These are phyloP conservation scores for Psidium guajava DNA, from an alignment of 345 rosid species.

Conservation along the genomic window DNA sequence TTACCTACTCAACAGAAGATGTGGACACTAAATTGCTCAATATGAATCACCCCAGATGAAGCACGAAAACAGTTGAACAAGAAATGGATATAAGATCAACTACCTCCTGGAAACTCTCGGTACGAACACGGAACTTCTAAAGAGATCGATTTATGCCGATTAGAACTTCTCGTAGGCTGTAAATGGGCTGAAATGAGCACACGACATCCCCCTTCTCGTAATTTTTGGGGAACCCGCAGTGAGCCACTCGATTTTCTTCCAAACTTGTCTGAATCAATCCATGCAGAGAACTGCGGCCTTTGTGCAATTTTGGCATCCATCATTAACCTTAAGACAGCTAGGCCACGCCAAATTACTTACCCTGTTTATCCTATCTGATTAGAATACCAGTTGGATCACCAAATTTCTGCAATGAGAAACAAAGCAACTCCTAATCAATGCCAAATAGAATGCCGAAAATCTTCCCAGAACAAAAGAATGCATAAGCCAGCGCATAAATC, in stretches of 20 bases:
- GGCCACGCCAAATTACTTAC: background rate
- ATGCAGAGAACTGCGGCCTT: conserved; percentile 30
- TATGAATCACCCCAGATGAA: background rate
- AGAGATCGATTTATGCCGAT: conserved; percentile 10
- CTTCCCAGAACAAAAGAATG: background rate
- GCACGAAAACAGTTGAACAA: background rate
- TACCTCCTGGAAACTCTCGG: conserved; percentile 40
- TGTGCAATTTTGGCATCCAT: conserved; percentile 55
- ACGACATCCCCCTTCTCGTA: conserved; percentile 17
- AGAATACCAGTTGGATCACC: background rate
- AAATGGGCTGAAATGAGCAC: conserved; percentile 30
- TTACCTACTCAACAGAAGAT: background rate
- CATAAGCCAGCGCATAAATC: background rate
- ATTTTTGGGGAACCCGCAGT: conserved; percentile 17
- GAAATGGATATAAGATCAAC: background rate
- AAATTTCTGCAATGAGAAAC: background rate
- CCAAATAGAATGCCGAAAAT: background rate
- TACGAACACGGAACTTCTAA: conserved; percentile 31
- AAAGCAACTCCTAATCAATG: background rate
- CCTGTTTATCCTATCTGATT: background rate
- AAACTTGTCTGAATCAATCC: conserved; percentile 24
- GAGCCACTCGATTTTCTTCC: conserved; percentile 14
- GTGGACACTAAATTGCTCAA: background rate
- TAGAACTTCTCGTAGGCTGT: conserved; percentile 12
- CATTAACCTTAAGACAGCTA: background rate